Base-by-base conservation (phyloP, 208 protist genomes). In the Wallacemonas collosoma region DNA sequence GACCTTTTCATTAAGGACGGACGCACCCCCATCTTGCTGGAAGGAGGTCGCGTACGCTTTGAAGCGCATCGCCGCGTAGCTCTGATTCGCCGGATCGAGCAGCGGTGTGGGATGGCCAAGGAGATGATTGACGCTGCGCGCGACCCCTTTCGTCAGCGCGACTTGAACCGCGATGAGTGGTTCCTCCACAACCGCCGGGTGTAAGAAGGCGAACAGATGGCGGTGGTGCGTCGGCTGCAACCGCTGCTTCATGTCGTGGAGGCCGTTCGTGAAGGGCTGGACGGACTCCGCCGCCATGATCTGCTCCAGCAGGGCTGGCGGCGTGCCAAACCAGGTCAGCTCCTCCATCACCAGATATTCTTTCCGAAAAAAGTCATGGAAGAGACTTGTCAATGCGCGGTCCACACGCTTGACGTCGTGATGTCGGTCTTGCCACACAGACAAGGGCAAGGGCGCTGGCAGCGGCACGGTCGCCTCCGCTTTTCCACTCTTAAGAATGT, bases 131-230 rank as follows among this genome's bases (percentile, higher is more conserved):
- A 93, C 85, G 12, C 82, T 90, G 40, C 69, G 57, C 1, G 79
- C 69, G 68, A 96, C 90, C 35, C 82, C 82, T 63, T 75, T 67
- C 12, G 83, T 90, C 9, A 94, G 72, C 3, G 91, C 87, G 38
- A 96, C 91, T 75, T 96, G 91, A 51, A 96, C 85, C 9, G 89
- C 82, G 40, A 94, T 89, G 17, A 96, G 82, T 44, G 91, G 91
- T 76, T 93, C 89, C 76, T 93, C 88, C 44, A 88, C 86, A 15
- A 96, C 83, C 14, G 82, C 68, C 9, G 92, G 87, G 69, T 96
- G 92, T 41, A 94, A 79, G 70, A 96, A 93, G 35, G 86, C 86
- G 72, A 93, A 96, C 53, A 95, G 66, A 69, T 93, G 84, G 36
- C 92, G 76, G 58, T 91, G 71, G 51, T 78, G 73, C 6, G 89